phyloP scores from a whole-genome alignment of 306 rosid genomes.

The Quercus mongolica region DNA sequence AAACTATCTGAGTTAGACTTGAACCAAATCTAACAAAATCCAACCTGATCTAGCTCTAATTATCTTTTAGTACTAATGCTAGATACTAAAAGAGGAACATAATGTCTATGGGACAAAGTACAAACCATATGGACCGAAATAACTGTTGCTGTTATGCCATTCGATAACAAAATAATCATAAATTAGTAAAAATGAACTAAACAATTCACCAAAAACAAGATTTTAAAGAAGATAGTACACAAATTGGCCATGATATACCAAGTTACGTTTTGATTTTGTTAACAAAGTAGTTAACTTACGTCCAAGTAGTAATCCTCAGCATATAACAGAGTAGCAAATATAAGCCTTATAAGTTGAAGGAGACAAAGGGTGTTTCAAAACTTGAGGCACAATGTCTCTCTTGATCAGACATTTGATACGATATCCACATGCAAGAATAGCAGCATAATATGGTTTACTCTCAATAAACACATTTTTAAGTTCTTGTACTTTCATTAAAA shows the following conservation, averaged over 20 bases:
- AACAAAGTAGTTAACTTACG: constrained; percentile 9
- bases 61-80: too few species aligned
- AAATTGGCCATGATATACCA: too few species aligned
- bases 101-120: background rate
- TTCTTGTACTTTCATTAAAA: too few species aligned
- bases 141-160: background rate
- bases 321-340: constrained; percentile 34
- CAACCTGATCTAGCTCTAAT: background rate
- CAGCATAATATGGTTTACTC: background rate
- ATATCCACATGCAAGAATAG: constrained; percentile 18
- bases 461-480: too few species aligned
- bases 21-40: background rate
- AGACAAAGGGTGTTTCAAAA: constrained; percentile 25
- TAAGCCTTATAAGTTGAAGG: constrained; percentile 27
- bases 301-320: constrained; percentile 36
- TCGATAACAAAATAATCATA: background rate
- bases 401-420: constrained; percentile 24
- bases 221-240: too few species aligned
- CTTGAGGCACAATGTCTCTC: constrained; percentile 23
- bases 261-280: too few species aligned
- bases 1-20: background rate
- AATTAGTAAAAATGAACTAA: background rate
- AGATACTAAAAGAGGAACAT: background rate
- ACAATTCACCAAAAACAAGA: too few species aligned
- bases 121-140: too few species aligned